These are phyloP conservation scores for Trichosanthes cucumerina DNA, from an alignment of 306 rosid genomes.

Conservation along the genomic window DNA sequence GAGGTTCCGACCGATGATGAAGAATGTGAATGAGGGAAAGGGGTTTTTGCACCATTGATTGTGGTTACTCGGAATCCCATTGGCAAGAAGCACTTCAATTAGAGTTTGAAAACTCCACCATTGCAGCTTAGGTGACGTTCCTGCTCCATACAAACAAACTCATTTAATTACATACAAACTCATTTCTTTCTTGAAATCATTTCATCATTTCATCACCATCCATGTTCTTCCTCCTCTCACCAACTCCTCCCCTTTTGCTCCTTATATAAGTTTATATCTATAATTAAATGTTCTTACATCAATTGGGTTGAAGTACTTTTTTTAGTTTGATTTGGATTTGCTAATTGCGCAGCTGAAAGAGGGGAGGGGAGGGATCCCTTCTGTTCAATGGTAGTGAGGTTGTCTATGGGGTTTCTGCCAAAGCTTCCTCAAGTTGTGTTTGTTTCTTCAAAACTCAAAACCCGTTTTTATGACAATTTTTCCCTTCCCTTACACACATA, in stretches of 20 bases:
- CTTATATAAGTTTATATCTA: slow-evolving; percentile 16
- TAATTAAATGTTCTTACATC: not conserved
- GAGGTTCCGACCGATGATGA: slow-evolving; percentile 75
- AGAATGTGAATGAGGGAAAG: slow-evolving; percentile 95
- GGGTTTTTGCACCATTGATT: slow-evolving; percentile 81
- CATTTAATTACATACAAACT: too few relatives aligned
- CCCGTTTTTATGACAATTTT: too few relatives aligned
- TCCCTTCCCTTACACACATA: too few relatives aligned
- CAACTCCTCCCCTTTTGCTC: too few relatives aligned
- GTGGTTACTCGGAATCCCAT: slow-evolving; percentile 53
- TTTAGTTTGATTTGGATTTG: not conserved
- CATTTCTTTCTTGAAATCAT: too few relatives aligned
- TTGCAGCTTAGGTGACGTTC: too few relatives aligned
- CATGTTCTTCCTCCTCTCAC: too few relatives aligned
- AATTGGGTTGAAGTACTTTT: not conserved
- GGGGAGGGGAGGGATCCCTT: slow-evolving; percentile 23
- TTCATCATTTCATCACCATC: too few relatives aligned
- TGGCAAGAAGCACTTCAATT: slow-evolving; percentile 92
- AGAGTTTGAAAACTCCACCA: too few relatives aligned
- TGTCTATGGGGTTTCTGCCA: not conserved
- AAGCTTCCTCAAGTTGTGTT: too few relatives aligned
- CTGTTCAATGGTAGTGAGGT: slow-evolving; percentile 46
- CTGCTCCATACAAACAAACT: too few relatives aligned
- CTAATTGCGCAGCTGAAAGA: slow-evolving; percentile 28
- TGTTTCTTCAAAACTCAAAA: too few relatives aligned